A percentile compares a stretch with the other conserved stretches of the same genome.
phyloP scores from a whole-genome alignment of 805 yeast genomes.

The Nakazawaea sp. region DNA sequence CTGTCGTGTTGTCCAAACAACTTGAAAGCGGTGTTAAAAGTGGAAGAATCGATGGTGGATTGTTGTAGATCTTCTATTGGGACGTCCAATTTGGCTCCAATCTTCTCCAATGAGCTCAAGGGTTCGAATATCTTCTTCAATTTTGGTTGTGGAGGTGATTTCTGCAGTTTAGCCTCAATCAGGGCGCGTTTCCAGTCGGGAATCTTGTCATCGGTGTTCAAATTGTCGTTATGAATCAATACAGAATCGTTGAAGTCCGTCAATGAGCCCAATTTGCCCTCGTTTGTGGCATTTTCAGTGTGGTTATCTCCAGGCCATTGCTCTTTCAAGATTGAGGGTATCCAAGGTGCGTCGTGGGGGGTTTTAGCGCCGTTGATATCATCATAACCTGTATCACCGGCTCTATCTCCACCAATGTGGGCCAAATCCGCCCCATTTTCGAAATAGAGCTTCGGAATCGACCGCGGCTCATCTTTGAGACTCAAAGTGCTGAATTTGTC shows the following conservation, averaged over 20 bases:
- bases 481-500: conserved; percentile 1
- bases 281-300: background rate
- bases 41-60: conserved; percentile 9
- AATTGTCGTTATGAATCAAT: conserved; percentile 5
- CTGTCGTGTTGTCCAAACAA: conserved; percentile 11
- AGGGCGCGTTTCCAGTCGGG: conserved; percentile 10
- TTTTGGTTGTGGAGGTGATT: conserved; percentile 5
- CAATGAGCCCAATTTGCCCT: background rate
- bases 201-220: conserved; percentile 3
- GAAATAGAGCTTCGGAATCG: background rate
- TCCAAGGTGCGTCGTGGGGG: conserved; percentile 1
- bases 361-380: no score
- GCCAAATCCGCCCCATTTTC: no score
- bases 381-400: no score
- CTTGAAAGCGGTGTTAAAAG: conserved; percentile 10
- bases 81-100: background rate
- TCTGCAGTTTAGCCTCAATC: conserved; percentile 1
- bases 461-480: background rate
- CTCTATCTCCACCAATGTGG: no score
- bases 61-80: conserved; percentile 4
- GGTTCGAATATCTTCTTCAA: conserved; percentile 10
- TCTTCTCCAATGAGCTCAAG: background rate
- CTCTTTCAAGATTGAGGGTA: conserved; percentile 6
- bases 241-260: conserved; percentile 6
- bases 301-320: background rate